A percentile compares a stretch with the other conserved stretches of the same genome.
phyloP scores from a whole-genome alignment of 768 basidiomycete species.

The Tulasnella sp. region DNA sequence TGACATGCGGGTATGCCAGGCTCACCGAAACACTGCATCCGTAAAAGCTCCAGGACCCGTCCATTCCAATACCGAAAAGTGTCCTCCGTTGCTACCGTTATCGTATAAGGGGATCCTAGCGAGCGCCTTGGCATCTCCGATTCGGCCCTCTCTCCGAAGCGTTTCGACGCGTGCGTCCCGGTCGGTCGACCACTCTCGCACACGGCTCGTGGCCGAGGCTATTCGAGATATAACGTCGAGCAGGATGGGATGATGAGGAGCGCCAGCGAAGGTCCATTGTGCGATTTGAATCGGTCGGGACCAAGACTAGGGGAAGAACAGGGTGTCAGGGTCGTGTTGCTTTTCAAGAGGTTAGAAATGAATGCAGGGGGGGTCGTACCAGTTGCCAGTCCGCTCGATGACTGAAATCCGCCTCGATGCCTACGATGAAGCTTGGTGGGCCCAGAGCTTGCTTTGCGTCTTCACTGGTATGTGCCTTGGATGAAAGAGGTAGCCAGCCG shows the following conservation, averaged over 20 bases:
- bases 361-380: not conserved
- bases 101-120: not conserved
- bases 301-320: not conserved
- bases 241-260: conserved; percentile 25
- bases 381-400: too few relatives aligned
- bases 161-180: too few relatives aligned
- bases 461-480: too few relatives aligned
- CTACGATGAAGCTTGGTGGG: conserved; percentile 26
- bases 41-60: conserved; percentile 19
- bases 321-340: too few relatives aligned
- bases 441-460: not conserved
- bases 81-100: conserved; percentile 14
- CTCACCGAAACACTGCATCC: conserved; percentile 12
- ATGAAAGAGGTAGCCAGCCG: too few relatives aligned
- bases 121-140: too few relatives aligned
- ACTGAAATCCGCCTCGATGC: conserved; percentile 34
- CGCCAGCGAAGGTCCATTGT: conserved; percentile 26
- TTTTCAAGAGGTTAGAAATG: too few relatives aligned
- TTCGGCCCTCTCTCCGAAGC: too few relatives aligned
- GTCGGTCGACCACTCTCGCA: too few relatives aligned
- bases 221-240: conserved; percentile 24
- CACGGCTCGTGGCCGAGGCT: conserved; percentile 6
- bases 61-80: conserved; percentile 25
- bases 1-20: not conserved
- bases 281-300: conserved; percentile 17